phyloP scores from a whole-genome alignment of 2,329 filamentous ascomycete genomes.

The Phyllosticta citribraziliensis region DNA sequence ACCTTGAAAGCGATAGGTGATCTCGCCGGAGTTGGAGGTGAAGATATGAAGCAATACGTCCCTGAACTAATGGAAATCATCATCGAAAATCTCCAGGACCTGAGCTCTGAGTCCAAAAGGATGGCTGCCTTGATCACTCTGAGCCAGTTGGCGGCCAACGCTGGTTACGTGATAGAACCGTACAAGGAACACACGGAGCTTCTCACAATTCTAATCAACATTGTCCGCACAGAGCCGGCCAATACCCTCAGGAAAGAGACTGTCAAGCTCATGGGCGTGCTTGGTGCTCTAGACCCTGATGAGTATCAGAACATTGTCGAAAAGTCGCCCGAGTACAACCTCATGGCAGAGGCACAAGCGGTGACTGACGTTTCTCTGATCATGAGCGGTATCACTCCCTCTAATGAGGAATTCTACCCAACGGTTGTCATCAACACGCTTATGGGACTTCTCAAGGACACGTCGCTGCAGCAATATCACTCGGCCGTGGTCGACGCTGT shows the following conservation, averaged over 20 bases:
- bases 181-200: conserved; percentile 93
- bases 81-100: conserved; percentile 85
- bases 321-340: conserved; percentile 71
- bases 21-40: conserved; percentile 83
- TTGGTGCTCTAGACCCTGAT: conserved; percentile 91
- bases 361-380: conserved; percentile 93
- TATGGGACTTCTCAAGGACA: conserved; percentile 82
- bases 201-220: conserved; percentile 82
- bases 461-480: conserved; percentile 82
- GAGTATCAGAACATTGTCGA: conserved; percentile 94
- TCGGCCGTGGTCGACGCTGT: conserved; percentile 93
- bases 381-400: conserved; percentile 94
- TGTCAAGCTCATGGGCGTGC: conserved; percentile 90
- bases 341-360: conserved; percentile 53
- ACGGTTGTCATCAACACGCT: conserved; percentile 96
- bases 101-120: conserved; percentile 80
- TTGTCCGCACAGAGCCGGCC: conserved; percentile 86
- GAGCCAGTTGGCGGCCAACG: conserved; percentile 88
- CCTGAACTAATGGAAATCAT: conserved; percentile 90
- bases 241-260: conserved; percentile 83
- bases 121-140: conserved; percentile 85
- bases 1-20: conserved; percentile 95
- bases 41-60: conserved; percentile 88
- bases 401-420: conserved; percentile 96
- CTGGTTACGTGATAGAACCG: conserved; percentile 93